Conservation (phyloP, 2,329 filamentous ascomycete genomes). For the Myriosclerotinia scirpicola region DNA sequence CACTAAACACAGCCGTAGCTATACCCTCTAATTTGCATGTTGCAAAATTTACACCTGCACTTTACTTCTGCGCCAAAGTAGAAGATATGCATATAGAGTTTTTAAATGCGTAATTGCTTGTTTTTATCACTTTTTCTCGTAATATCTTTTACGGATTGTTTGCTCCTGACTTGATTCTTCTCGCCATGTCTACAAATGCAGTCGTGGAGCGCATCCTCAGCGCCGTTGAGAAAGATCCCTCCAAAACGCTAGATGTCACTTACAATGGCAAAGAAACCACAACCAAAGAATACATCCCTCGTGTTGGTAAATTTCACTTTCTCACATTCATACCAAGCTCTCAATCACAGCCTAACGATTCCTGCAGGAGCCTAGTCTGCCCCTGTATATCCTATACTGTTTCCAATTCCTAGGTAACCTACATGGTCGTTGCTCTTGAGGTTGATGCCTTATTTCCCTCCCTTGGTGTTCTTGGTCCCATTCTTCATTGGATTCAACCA, state of each 20-base stretch:
- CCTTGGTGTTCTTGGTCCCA: constrained; percentile 46
- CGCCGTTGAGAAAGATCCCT: constrained; percentile 33
- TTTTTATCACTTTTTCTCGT: not conserved
- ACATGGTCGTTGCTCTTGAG: constrained; percentile 47
- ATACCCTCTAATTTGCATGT: not conserved
- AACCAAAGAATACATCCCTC: constrained; percentile 40
- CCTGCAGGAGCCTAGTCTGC: constrained; percentile 31
- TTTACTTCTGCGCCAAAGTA: not conserved
- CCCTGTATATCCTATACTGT: constrained; percentile 31
- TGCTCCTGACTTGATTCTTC: not conserved
- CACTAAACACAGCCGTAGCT: not conserved
- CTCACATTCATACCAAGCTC: not conserved
- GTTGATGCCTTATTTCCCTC: constrained; percentile 50
- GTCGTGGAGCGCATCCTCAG: constrained; percentile 17
- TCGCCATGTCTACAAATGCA: constrained; percentile 24
- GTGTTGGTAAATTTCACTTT: constrained; percentile 34
- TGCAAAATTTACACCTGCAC: not conserved
- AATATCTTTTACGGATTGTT: not conserved
- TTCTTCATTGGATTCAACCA: constrained; percentile 51
- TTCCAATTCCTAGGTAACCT: constrained; percentile 35
- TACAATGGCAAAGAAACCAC: constrained; percentile 37
- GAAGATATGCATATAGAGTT: not conserved
- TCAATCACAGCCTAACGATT: not conserved
- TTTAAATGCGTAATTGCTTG: not conserved
- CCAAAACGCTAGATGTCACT: constrained; percentile 41